Evolutionary conservation across 1,284 basidiomycete genomes (phyloP), one percentile per base, ranked within the genome.

Genomic region (Austroboletus sp.): DNA sequence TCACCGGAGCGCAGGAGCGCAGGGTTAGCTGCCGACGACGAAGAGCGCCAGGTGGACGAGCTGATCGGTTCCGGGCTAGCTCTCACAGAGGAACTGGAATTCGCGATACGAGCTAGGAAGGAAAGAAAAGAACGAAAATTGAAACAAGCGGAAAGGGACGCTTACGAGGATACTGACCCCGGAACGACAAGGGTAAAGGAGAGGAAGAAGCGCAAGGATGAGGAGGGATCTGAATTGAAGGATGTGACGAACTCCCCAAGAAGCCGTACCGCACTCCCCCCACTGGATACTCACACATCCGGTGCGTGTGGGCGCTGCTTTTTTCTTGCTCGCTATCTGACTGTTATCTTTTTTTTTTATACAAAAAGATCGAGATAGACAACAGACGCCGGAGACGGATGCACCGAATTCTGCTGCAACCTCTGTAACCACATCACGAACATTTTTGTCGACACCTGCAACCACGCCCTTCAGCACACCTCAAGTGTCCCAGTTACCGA

Each of bases 221-320:
- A 70, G 48, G 68, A 68, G 38, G 56, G 58, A 43, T 57, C 55
- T 41, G 62, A 63, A 44, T 63, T 83, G 45, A 80, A 80, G 66
- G 81, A 84, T 57, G 76, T 82, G 53, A 82, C 79, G 23, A 82
- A 83, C 60, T 74, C 77, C 9, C 70, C 68, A 23, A 65, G 63
- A 52, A 63, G 60, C 39, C 69, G 65, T 44, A 48, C 62, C 16
- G 55, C 53, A 3, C 57, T 74, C 37, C 63, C 68, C 13, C 64
- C 60, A 26, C 55, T 71, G 32, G 70, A 73, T 51, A 70, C 60
- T 12, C 62, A 63, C 43, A 42, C 65, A 54, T 57, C 62, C 50
- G 57, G 68, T 69, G 45, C 64, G 60, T 55, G 36, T 44, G 11
- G 9, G 21, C 16, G 8, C n/a, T n/a, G 4, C 35, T 21, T 50